Base-by-base conservation (phyloP, 257 asterid species). In the Scutellaria barbata region DNA sequence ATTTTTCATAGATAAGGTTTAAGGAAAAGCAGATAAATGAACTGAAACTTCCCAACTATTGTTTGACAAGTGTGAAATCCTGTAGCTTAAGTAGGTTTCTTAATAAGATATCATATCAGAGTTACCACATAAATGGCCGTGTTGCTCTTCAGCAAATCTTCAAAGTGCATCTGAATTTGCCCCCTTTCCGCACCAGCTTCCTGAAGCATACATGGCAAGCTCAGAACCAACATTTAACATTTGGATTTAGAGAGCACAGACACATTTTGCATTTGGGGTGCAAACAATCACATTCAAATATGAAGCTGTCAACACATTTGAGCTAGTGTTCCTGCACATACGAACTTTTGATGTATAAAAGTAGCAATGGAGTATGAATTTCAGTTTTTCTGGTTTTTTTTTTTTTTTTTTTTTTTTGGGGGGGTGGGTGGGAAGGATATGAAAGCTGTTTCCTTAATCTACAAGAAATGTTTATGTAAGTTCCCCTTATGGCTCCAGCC, bases 161-260 rank as follows among this genome's bases (percentile, higher is more conserved):
- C 99, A 75, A 92, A 95, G 81, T 92, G 85, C 85, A 85, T 80
- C 76, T 92, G 98, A 80, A 92, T 83, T 84, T 89, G 88, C 68
- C 97, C 95, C 64, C 95, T 98, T 50, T 95, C 99, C 22, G 96
- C 87, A 79, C 95, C 98, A 75, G 97, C 95, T 87, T 88, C 99
- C 98, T 92, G 89, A 82, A 85, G 80, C 74, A 70, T 53, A 75
- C 64, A 41, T 64, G 76, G 37, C 22, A 58, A 22, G 43, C 66
- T 78, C 42, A 69, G 66, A 74, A 68, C 68, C 35, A 30, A 30
- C 35, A 30, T 30, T 30, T 30, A 30, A 30, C 4, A 30, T 30
- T 25, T 30, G 35, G 35, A 2, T 30, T 30, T 3, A 30, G 5
- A 30, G 3, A 4, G 3, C 35, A 30, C 35, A 30, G 5, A 30